Evolutionary conservation across 2,329 filamentous ascomycete species (phyloP).

Genomic region (Trichoderma brevicompactum): DNA sequence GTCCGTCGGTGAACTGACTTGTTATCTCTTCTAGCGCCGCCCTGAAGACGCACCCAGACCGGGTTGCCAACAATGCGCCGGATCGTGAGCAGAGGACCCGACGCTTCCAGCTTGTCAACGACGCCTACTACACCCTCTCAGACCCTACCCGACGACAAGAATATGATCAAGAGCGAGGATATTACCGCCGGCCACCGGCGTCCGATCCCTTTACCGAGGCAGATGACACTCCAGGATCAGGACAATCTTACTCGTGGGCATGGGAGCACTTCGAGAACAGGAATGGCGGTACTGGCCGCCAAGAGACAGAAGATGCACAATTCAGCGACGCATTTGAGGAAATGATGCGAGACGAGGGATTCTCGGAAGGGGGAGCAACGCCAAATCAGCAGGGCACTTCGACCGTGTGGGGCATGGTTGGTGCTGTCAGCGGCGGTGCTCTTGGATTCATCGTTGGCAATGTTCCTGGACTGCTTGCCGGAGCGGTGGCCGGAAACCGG

Average conservation of each 20-base stretch:
- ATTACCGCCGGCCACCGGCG: constrained; percentile 40
- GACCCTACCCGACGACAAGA: constrained; percentile 76
- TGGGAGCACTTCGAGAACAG: constrained; percentile 62
- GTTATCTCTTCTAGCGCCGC: constrained; percentile 66
- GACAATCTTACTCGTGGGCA: constrained; percentile 75
- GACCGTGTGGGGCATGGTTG: constrained; percentile 85
- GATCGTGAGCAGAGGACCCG: constrained; percentile 82
- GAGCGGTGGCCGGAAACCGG: constrained; percentile 88
- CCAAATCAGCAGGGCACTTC: constrained; percentile 58
- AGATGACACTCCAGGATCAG: constrained; percentile 50
- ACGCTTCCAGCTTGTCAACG: constrained; percentile 89
- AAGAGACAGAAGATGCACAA: constrained; percentile 72
- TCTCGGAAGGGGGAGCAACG: constrained; percentile 68
- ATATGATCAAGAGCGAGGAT: constrained; percentile 71
- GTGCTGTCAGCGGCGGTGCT: constrained; percentile 83
- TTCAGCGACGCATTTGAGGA: constrained; percentile 89
- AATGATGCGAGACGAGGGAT: constrained; percentile 84
- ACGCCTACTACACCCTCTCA: constrained; percentile 90
- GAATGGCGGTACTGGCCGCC: constrained; percentile 41
- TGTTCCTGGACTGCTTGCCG: constrained; percentile 84
- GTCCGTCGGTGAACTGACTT: background rate
- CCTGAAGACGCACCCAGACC: constrained; percentile 90
- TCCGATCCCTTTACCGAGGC: constrained; percentile 54
- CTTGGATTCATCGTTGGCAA: constrained; percentile 96
- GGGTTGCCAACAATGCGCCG: constrained; percentile 80